Evolutionary conservation across 2,329 filamentous ascomycete species (phyloP), one percentile per base, ranked within the genome.

Genomic region (Colletotrichum higginsianum): DNA sequence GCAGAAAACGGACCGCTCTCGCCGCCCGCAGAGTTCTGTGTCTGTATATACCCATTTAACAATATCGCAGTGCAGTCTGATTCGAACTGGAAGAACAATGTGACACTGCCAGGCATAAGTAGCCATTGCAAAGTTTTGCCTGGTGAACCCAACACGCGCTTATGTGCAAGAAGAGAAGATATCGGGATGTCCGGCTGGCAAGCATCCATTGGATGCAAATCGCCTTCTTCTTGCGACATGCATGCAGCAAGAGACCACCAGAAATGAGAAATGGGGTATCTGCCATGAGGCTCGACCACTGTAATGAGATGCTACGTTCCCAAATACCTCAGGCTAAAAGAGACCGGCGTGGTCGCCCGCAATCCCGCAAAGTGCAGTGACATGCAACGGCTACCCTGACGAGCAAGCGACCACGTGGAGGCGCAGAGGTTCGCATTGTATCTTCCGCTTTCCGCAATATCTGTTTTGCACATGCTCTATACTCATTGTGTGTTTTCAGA

Each of bases 261-360:
- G 15, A 11, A 47, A n/a, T 47, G 46, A 21, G 18, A n/a, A 46
- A 55, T 16, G 50, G 23, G 6, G 13, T n/a, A 44, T 38, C 11
- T 38, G 13, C 4, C 15, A 15, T n/a, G 35, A 38, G 8, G 26
- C 26, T 38, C 23, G 58, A 40, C 40, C 26, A 13, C 23, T n/a
- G 47, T 13, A 26, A 30, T 11, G 38, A 12, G 12, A 18, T 21
- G 23, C 61, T 44, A 49, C 23, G 12, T 62, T 38, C 23, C 38
- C 18, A n/a, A 23, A 35, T 53, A 23, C 42, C 30, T 23, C 3
- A 66, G 57, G 35, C 9, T 49, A n/a, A 42, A 11, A 12, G 57
- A 67, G 7, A 23, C 12, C 61, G 53, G 66, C 15, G 13, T 46
- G 44, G 38, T 21, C 11, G 26, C 52, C 57, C 68, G 68, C 18